Percentiles rank a stretch among this genome's conserved stretches.
phyloP scores from a whole-genome alignment of 768 basidiomycete species.

The Jaapia argillacea region DNA sequence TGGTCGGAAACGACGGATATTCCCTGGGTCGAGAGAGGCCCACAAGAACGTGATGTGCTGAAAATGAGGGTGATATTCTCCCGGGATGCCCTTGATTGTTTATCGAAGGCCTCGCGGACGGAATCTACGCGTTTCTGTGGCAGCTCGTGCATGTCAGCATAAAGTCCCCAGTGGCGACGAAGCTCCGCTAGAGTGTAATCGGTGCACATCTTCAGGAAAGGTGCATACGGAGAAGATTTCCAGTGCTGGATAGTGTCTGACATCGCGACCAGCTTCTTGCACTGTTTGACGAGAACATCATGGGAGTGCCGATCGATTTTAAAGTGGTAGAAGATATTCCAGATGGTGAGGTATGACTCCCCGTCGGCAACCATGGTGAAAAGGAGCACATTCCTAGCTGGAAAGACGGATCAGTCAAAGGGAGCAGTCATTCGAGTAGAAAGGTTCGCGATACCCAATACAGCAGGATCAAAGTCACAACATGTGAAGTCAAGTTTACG shows the following conservation, averaged over 20 bases:
- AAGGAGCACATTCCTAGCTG: slow-evolving; percentile 41
- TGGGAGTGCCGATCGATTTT: slow-evolving; percentile 29
- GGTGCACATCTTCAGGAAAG: slow-evolving; percentile 27
- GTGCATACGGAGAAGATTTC: slow-evolving; percentile 28
- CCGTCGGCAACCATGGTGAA: slow-evolving; percentile 31
- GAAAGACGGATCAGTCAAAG: neutral
- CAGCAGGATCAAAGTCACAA: neutral
- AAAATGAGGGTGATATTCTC: neutral
- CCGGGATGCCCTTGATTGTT: neutral
- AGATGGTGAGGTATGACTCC: slow-evolving; percentile 16
- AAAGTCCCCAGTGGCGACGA: slow-evolving; percentile 27
- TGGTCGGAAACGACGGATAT: neutral
- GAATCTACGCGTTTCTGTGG: neutral
- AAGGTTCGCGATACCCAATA: neutral
- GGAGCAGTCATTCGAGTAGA: neutral
- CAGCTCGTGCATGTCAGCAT: slow-evolving; percentile 3
- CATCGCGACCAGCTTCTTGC: slow-evolving; percentile 24
- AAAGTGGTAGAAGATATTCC: slow-evolving; percentile 41
- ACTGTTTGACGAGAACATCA: slow-evolving; percentile 26
- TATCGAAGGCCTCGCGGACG: neutral
- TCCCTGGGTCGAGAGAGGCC: neutral
- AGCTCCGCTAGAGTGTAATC: slow-evolving; percentile 27
- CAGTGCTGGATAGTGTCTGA: slow-evolving; percentile 26
- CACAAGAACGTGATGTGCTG: slow-evolving; percentile 2
- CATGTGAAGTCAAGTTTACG: slow-evolving; percentile 1